These are phyloP conservation scores for Amanita rimosa DNA, from an alignment of 768 basidiomycete genomes.

Conservation along the genomic window DNA sequence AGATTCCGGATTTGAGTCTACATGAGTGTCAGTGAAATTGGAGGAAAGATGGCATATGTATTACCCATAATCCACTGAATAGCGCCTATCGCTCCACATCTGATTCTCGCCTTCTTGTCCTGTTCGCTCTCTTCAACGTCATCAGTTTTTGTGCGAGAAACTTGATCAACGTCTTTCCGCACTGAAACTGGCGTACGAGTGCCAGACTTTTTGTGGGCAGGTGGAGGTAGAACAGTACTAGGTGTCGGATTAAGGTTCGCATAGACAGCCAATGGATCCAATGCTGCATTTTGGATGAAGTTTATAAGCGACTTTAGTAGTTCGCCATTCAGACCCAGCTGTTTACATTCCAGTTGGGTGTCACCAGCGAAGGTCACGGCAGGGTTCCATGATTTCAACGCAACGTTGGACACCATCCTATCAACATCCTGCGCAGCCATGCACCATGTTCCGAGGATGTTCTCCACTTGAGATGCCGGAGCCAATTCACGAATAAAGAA, in stretches of 20 bases:
- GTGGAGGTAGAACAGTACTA: constrained; percentile 22
- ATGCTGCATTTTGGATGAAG: constrained; percentile 42
- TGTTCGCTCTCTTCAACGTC: constrained; percentile 55
- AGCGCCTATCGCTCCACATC: constrained; percentile 58
- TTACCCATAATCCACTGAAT: constrained; percentile 53
- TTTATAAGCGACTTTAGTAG: constrained; percentile 23
- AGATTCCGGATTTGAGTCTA: constrained; percentile 12
- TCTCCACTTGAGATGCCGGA: constrained; percentile 37
- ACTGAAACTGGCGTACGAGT: constrained; percentile 12
- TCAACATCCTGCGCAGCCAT: constrained; percentile 66
- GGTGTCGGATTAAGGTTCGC: constrained; percentile 51
- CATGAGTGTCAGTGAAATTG: background rate
- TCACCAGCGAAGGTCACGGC: constrained; percentile 11
- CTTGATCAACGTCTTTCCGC: constrained; percentile 23
- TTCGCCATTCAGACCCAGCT: background rate
- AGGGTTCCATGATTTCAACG: constrained; percentile 43
- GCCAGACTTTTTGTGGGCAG: constrained; percentile 20
- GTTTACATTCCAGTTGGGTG: background rate
- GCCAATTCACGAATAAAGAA: constrained; percentile 38
- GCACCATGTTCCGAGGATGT: constrained; percentile 62
- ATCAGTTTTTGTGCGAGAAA: constrained; percentile 33
- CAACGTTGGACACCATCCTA: constrained; percentile 39
- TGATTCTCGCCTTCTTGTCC: constrained; percentile 61
- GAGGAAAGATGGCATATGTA: constrained; percentile 11
- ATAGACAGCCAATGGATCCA: constrained; percentile 55